Conservation (phyloP, 2,329 filamentous ascomycete genomes). For the Botrytis aclada region DNA sequence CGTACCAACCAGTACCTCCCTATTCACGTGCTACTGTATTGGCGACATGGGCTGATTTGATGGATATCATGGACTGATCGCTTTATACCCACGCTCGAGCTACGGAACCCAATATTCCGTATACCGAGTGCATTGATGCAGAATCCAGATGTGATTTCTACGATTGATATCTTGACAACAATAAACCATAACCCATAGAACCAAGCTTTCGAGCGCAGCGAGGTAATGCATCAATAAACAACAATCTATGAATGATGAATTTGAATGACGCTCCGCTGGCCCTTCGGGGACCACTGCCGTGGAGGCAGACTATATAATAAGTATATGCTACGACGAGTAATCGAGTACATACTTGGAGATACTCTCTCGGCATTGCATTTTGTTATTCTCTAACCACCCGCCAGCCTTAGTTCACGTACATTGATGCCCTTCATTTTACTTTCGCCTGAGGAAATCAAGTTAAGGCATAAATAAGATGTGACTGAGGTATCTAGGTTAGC, state of each 20-base stretch:
- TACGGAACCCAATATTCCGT: background rate
- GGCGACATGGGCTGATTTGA: background rate
- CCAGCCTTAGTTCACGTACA: background rate
- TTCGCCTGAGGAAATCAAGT: background rate
- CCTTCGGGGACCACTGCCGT: background rate
- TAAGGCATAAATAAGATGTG: background rate
- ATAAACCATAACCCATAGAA: background rate
- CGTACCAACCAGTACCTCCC: background rate
- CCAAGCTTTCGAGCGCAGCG: background rate
- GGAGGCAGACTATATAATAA: background rate
- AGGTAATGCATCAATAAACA: background rate
- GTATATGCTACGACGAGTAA: too few relatives aligned
- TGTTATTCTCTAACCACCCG: background rate
- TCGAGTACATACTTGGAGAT: background rate
- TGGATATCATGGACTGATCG: background rate
- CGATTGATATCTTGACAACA: background rate
- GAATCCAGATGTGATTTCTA: background rate
- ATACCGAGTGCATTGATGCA: background rate
- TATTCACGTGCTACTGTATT: background rate
- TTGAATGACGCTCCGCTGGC: background rate
- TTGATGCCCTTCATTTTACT: background rate
- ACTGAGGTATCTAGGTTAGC: too few relatives aligned
- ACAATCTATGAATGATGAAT: background rate
- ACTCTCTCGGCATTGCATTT: background rate
- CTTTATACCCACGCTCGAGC: background rate